These are phyloP conservation scores for Chloris gayana DNA, from an alignment of 176 grass and related monocot genomes.

Conservation along the genomic window DNA sequence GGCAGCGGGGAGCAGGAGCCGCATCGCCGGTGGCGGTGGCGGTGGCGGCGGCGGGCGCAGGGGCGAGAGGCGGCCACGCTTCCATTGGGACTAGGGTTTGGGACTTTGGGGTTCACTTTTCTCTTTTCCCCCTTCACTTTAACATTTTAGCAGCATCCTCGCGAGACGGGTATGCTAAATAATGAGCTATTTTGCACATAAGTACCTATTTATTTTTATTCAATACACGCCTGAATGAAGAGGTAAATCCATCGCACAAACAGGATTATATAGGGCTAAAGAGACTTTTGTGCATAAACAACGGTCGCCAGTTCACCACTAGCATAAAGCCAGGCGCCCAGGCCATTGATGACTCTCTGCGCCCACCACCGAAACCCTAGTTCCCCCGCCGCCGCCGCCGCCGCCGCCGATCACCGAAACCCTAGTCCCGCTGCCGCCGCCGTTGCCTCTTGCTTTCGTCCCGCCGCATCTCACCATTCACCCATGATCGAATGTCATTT, in stretches of 20 bases:
- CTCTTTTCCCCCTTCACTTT: neutral
- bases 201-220: neutral
- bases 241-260: no score
- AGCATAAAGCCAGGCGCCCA: conserved; percentile 19
- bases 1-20: neutral
- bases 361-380: conserved; percentile 38
- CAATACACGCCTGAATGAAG: accelerated
- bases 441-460: neutral
- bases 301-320: neutral
- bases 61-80: conserved; percentile 50
- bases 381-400: neutral
- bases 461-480: no score
- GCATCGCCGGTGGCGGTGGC: neutral
- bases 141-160: neutral
- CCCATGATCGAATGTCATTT: neutral
- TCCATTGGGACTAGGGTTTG: conserved; percentile 70
- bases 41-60: neutral
- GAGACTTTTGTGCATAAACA: neutral
- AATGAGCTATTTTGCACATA: neutral
- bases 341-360: neutral
- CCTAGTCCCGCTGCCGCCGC: no score
- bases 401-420: conserved; percentile 16
- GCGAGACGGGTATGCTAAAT: conserved; percentile 6
- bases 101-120: conserved; percentile 37
- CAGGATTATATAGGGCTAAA: accelerated